A percentile compares a stretch with the other conserved stretches of the same genome.
Evolutionary conservation across 1,284 basidiomycete genomes (phyloP).

Genomic region (Apiotrichum gamsii): DNA sequence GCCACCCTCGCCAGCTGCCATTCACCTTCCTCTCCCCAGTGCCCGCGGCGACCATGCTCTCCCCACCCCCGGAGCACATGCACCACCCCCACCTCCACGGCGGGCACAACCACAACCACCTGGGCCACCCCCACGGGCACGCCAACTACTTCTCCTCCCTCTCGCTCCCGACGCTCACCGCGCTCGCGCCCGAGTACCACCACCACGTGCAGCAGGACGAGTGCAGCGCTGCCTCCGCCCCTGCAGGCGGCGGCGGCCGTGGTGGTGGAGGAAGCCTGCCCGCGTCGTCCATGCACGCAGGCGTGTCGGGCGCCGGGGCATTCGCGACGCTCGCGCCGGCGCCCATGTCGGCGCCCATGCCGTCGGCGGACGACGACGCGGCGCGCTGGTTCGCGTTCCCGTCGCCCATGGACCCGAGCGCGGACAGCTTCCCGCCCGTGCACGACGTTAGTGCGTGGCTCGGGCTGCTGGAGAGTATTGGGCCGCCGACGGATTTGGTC

Average conservation of each 20-base stretch:
- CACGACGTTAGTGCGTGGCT: conserved; percentile 15
- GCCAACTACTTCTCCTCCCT: background rate
- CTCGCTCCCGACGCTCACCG: background rate
- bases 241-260: too few species aligned
- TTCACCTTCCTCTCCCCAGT: too few species aligned
- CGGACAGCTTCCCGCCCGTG: conserved; percentile 15
- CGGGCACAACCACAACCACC: background rate
- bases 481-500: conserved; percentile 4
- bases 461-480: conserved; percentile 12
- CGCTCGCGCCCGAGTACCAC: too few species aligned
- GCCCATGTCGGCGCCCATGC: too few species aligned
- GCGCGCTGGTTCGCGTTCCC: conserved; percentile 10
- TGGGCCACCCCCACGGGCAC: background rate
- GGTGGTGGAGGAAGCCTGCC: too few species aligned
- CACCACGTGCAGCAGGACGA: too few species aligned
- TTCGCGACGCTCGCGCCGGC: conserved; percentile 10
- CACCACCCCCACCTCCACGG: too few species aligned
- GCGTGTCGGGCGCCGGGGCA: background rate
- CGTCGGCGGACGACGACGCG: background rate
- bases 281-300: background rate
- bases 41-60: background rate
- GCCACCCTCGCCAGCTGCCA: too few species aligned
- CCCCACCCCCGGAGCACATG: background rate
- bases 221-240: background rate
- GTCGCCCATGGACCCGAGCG: conserved; percentile 16